Base-by-base conservation (phyloP, 192 early-diverging fungal genomes). In the Geranomyces michiganensis region DNA sequence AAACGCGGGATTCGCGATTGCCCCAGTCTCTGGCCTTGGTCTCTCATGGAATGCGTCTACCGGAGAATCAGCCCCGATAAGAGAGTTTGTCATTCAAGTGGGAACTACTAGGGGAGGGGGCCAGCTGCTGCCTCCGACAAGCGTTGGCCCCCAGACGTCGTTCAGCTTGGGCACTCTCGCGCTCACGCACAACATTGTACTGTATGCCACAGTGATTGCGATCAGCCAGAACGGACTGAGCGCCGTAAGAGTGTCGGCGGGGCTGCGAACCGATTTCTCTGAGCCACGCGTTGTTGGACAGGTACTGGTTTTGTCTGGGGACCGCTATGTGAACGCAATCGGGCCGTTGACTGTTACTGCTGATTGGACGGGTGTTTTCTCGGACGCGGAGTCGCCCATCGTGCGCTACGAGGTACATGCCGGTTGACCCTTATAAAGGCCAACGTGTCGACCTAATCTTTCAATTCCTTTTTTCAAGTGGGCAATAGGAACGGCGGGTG, bases 191-290 rank as follows among this genome's bases (percentile, higher is more conserved):
- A 48, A 48, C 36, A 46, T 44, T 10, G 22, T 22, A 7, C 17
- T 65, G 36, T 65, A 46, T 65, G 64, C 64, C 3, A 47, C 64
- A 24, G 45, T 65, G 43, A 47, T 65, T 22, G 64, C 64, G 21
- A 46, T 7, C 17, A 41, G 36, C 10, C 36, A 41, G 36, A 41
- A 41, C 36, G 36, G 36, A 41, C 10, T 41, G 36, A 41, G 36
- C 10, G 36, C 36, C 10, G 36, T 41, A 41, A 10, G 36, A 41
- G 24, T 24, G 29, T 30, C 64, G 7, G 9, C 64, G 19, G 43
- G 64, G 6, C 26, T 41, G 36, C 29, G 3, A 43, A 65, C 43
- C 29, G 64, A 41, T 10, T 41, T 41, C 36, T 19, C 19, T 8
- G 21, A 3, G 14, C 21, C 26, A 55, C 51, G 21, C 51, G 26